phyloP scores from a whole-genome alignment of 192 early-diverging fungal species.

The Linnemannia schmuckeri region DNA sequence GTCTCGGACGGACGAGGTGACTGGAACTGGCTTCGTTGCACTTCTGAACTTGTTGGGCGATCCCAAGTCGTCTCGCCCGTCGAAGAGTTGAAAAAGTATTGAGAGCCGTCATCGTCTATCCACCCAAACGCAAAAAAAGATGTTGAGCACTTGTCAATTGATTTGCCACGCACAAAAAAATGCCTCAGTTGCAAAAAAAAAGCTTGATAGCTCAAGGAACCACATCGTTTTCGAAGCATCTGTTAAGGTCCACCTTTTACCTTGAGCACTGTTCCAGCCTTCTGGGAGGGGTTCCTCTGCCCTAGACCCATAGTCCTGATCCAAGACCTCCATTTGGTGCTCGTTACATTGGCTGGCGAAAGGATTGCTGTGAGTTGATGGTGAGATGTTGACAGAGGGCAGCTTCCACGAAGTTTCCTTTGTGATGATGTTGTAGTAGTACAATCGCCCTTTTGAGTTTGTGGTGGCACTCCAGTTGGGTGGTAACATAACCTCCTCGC shows the following conservation, averaged over 20 bases:
- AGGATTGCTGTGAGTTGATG: background rate
- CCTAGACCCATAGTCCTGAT: background rate
- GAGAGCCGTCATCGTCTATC: conserved; percentile 61
- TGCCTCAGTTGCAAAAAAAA: background rate
- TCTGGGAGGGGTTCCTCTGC: conserved; percentile 49
- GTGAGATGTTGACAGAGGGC: background rate
- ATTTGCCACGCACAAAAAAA: background rate
- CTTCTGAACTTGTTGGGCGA: conserved; percentile 30
- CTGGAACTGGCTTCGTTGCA: background rate
- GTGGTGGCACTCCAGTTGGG: conserved; percentile 54
- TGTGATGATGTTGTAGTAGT: conserved; percentile 47
- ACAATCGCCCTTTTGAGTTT: conserved; percentile 35
- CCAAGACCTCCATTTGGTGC: background rate
- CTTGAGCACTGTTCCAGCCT: conserved; percentile 61
- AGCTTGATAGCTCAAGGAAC: too few relatives aligned
- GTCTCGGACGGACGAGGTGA: conserved; percentile 8
- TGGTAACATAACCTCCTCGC: conserved; percentile 29
- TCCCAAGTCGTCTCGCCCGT: conserved; percentile 68
- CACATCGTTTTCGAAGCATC: background rate
- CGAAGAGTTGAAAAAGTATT: conserved; percentile 67
- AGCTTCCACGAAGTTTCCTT: conserved; percentile 51
- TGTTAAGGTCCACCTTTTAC: conserved; percentile 29
- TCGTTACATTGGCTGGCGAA: background rate
- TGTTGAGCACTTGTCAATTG: background rate
- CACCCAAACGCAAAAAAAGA: background rate